Base-by-base conservation (phyloP, 805 yeast genomes). In the Spathaspora sp. region DNA sequence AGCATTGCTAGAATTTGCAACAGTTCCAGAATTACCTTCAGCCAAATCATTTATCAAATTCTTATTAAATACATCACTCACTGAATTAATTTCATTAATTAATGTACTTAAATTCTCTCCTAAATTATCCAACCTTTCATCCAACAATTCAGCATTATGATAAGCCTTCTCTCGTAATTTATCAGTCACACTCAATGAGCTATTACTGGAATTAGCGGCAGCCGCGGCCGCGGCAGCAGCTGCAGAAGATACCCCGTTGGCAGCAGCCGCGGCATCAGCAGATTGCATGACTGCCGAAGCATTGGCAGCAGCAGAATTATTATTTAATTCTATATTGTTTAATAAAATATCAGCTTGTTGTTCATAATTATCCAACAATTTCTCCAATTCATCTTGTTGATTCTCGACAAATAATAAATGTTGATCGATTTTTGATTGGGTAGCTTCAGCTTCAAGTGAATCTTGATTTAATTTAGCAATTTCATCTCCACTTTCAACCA, bases 371-470 rank as follows among this genome's bases (percentile, higher is more conserved):
- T 87, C 87, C 55, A 94, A 78, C 60, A 93, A 78, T 14, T 80
- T 75, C 53, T 93, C 99, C 47, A 94, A 73, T 61, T 93, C 98
- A 52, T 88, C 89, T 64, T 94, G 99, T 66, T 94, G 98, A 59
- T 86, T 86, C 62, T 87, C 94, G 48, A 94, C 87, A 62, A 91
- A 93, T 42, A 84, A 75, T 51, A 94, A 75, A 40, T 91, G 86
- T 66, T 91, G 97, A 59, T 94, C 98, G 46, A 94, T 86, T 59
- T 86, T 87, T 43, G 77, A 75, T 64, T 93, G 97, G 48, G 88
- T 82, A 57, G 86, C 88, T 61, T 92, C 97, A 5, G 97, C 96
- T 49, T 83, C 82, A 39, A 86, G 67, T 2, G 94, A 85, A 55
- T 89, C 92, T 38, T 85, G 77, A 65, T 88, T 89, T 44, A 93